Evolutionary conservation across 768 basidiomycete genomes (phyloP).

Genomic region (Termitomyces bulborhizus): DNA sequence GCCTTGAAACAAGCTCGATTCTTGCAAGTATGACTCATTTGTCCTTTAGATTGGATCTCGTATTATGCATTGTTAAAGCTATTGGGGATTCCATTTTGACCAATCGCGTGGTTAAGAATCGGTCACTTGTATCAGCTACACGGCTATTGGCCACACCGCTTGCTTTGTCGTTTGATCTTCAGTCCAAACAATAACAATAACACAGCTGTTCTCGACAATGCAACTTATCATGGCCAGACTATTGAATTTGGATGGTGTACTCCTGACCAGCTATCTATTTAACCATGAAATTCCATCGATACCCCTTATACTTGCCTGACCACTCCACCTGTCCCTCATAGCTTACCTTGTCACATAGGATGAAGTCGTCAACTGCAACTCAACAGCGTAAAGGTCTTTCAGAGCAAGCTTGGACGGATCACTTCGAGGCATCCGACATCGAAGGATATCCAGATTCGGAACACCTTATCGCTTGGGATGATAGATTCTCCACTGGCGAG

Average conservation of each 20-base stretch:
- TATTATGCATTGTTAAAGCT: neutral
- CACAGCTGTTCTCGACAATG: neutral
- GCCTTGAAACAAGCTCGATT: neutral
- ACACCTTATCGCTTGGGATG: conserved; percentile 5
- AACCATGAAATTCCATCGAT: neutral
- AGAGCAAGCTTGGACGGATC: neutral
- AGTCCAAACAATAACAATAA: neutral
- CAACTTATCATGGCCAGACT: neutral
- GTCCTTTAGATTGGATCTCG: conserved; percentile 3
- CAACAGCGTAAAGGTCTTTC: neutral
- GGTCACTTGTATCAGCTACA: neutral
- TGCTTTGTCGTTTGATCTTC: neutral
- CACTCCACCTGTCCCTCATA: neutral
- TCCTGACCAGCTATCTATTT: neutral
- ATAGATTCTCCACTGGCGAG: neutral
- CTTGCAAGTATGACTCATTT: neutral
- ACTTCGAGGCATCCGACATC: neutral
- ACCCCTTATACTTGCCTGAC: neutral
- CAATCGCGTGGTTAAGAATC: neutral
- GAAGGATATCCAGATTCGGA: conserved; percentile 1
- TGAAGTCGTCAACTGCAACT: neutral
- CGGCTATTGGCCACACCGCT: neutral
- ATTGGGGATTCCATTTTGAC: neutral
- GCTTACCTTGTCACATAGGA: neutral
- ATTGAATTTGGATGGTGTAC: neutral